Evolutionary conservation across 495 filamentous ascomycete species (phyloP).

Genomic region (Hypoxylon intermedium): DNA sequence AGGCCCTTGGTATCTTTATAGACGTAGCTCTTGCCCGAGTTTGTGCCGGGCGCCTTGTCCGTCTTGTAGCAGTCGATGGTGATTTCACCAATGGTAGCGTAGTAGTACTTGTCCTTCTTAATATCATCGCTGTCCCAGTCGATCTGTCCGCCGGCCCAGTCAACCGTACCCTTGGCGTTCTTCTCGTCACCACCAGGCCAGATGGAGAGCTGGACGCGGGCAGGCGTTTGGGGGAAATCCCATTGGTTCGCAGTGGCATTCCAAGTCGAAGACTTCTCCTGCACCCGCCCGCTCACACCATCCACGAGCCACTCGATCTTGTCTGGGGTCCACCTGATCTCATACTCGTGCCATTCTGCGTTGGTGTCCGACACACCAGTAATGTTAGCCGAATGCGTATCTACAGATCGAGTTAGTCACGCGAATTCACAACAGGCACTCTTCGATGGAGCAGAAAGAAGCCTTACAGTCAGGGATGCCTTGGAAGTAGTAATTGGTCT

Average conservation of each 20-base stretch:
- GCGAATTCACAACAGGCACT: not conserved
- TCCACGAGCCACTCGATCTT: constrained; percentile 85
- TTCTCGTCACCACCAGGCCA: constrained; percentile 87
- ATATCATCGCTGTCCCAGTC: constrained; percentile 86
- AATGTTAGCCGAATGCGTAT: constrained; percentile 75
- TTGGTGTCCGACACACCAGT: constrained; percentile 74
- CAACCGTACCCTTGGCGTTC: constrained; percentile 84
- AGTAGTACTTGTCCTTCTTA: constrained; percentile 86
- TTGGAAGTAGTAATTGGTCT: constrained; percentile 98
- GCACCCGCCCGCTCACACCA: constrained; percentile 72
- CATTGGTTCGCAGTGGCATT: constrained; percentile 83
- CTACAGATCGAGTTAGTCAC: constrained; percentile 54
- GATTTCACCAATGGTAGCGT: constrained; percentile 78
- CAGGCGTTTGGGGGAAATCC: constrained; percentile 89
- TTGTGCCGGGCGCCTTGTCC: constrained; percentile 63
- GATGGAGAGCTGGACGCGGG: constrained; percentile 92
- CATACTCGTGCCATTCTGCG: constrained; percentile 84
- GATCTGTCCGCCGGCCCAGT: constrained; percentile 90
- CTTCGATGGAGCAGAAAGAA: not conserved
- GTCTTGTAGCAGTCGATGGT: constrained; percentile 84
- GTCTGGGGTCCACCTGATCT: constrained; percentile 91
- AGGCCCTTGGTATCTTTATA: constrained; percentile 70
- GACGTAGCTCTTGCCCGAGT: constrained; percentile 72
- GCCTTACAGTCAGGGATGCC: constrained; percentile 88
- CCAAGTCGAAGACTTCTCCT: constrained; percentile 79